phyloP scores from a whole-genome alignment of 495 filamentous ascomycete species.

The Evernia prunastri region DNA sequence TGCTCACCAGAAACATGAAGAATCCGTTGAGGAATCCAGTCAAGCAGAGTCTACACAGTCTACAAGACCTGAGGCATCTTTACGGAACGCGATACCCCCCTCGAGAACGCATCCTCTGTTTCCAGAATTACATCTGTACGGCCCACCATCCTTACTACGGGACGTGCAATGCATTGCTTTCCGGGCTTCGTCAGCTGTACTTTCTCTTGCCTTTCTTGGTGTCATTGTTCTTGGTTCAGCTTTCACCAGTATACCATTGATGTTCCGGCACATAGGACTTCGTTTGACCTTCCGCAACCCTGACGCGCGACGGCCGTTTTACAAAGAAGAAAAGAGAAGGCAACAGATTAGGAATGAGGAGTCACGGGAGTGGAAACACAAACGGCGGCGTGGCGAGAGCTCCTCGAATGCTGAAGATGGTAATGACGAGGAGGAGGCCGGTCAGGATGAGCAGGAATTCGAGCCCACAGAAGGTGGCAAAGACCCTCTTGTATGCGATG shows the following conservation, averaged over 20 bases:
- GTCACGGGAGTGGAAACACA: constrained; percentile 54
- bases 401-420: constrained; percentile 23
- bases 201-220: constrained; percentile 69
- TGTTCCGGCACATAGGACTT: constrained; percentile 41
- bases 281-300: constrained; percentile 51
- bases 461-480: constrained; percentile 69
- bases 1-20: background rate
- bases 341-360: constrained; percentile 48
- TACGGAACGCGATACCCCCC: constrained; percentile 43
- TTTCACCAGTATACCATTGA: constrained; percentile 50
- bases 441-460: constrained; percentile 46
- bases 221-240: constrained; percentile 69
- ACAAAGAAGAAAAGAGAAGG: constrained; percentile 58
- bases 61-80: constrained; percentile 30
- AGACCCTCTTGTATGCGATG: constrained; percentile 71
- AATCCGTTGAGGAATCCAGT: constrained; percentile 10
- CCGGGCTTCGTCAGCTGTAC: constrained; percentile 57
- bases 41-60: constrained; percentile 20
- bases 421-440: constrained; percentile 33
- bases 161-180: constrained; percentile 59
- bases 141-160: constrained; percentile 58
- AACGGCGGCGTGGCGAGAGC: constrained; percentile 21
- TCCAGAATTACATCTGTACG: constrained; percentile 79
- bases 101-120: constrained; percentile 76
- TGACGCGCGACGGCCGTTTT: constrained; percentile 56